Evolutionary conservation across 148 eudicot genomes (phyloP).

Genomic region (Polygonum maritimum): DNA sequence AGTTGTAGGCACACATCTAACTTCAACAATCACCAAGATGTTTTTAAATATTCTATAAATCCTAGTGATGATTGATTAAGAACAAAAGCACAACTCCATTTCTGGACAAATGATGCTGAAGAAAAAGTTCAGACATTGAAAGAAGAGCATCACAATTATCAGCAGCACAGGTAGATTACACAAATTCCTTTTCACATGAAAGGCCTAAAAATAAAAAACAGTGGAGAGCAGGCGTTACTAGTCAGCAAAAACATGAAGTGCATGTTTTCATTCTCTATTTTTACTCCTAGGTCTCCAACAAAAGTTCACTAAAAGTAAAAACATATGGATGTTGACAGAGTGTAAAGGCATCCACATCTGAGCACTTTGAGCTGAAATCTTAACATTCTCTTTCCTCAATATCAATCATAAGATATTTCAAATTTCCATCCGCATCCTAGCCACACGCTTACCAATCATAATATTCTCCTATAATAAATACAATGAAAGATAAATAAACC

Average conservation of each 20-base stretch:
- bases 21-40: not conserved
- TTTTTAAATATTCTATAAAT: not conserved
- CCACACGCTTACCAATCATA: too few species aligned
- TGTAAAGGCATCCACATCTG: too few species aligned
- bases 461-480: too few species aligned
- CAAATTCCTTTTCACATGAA: not conserved
- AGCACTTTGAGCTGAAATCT: too few species aligned
- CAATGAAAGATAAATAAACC: too few species aligned
- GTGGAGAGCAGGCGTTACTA: not conserved
- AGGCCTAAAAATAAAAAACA: not conserved
- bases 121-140: not conserved
- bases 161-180: not conserved
- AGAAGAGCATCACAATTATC: not conserved
- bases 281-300: not conserved
- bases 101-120: not conserved
- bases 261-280: not conserved
- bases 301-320: not conserved
- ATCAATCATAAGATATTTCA: too few species aligned
- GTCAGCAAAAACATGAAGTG: not conserved
- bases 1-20: not conserved
- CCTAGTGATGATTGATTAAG: not conserved
- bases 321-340: not conserved
- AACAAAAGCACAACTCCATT: not conserved
- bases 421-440: too few species aligned
- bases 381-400: too few species aligned